These are phyloP conservation scores for Vaccinium darrowii DNA, from an alignment of 148 eudicot genomes.

Conservation along the genomic window DNA sequence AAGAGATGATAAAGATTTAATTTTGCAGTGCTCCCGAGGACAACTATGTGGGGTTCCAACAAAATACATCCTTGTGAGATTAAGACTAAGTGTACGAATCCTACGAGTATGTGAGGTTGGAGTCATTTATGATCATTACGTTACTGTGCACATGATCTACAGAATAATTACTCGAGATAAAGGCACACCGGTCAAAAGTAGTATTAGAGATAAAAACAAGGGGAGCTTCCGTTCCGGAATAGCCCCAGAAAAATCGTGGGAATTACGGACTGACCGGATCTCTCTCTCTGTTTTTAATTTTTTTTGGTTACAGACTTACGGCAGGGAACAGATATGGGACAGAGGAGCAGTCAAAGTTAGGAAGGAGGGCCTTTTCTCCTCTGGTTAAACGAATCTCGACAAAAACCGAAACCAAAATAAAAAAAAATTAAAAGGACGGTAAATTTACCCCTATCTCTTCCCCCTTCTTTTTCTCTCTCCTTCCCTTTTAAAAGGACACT, in stretches of 20 bases:
- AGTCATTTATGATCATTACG: too few species aligned
- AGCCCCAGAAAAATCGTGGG: constrained; percentile 19
- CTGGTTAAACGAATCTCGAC: constrained; percentile 14
- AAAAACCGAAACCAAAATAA: constrained; percentile 17
- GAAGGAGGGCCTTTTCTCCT: constrained; percentile 6
- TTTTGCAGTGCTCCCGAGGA: too few species aligned
- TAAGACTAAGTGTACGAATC: too few species aligned
- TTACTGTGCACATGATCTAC: too few species aligned
- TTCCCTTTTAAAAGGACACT: neutral
- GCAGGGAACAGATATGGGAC: neutral
- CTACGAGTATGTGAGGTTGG: too few species aligned
- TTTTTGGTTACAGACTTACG: neutral
- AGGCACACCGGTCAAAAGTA: neutral
- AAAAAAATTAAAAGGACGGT: neutral
- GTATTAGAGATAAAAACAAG: neutral
- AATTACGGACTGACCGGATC: constrained; percentile 23
- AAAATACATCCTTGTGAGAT: too few species aligned
- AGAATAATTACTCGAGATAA: neutral
- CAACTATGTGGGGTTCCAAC: too few species aligned
- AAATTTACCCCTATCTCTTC: neutral
- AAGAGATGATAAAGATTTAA: too few species aligned
- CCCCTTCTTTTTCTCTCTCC: neutral
- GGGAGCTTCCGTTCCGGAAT: constrained; percentile 21
- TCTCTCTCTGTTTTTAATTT: neutral
- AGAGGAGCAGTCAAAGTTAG: neutral